phyloP scores from a whole-genome alignment of 2,329 filamentous ascomycete species.

The Fusarium anthophilum region DNA sequence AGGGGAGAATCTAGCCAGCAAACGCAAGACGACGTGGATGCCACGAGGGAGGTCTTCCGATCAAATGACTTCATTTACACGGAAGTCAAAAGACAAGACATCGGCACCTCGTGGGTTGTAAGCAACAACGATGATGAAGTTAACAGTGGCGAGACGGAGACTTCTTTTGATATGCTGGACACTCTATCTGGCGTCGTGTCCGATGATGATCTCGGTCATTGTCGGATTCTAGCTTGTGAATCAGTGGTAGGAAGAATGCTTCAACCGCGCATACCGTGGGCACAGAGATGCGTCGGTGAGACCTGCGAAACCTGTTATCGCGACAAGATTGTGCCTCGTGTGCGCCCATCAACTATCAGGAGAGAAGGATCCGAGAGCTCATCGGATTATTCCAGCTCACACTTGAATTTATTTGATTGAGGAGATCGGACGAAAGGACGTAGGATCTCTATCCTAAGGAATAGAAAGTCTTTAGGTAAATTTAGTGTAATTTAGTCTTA shows the following conservation, averaged over 20 bases:
- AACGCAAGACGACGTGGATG: accelerated
- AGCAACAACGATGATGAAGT: not conserved
- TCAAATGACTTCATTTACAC: not conserved
- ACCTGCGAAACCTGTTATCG: not conserved
- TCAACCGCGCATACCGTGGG: not conserved
- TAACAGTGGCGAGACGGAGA: not conserved
- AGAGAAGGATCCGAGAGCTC: not conserved
- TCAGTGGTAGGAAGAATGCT: not conserved
- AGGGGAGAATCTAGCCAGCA: no score
- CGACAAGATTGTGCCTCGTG: not conserved
- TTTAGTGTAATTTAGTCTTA: not conserved
- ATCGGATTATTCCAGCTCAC: not conserved
- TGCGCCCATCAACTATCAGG: not conserved
- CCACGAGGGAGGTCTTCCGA: not conserved
- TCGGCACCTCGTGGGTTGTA: not conserved
- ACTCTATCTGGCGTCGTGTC: not conserved
- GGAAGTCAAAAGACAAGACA: slow-evolving; percentile 9
- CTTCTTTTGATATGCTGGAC: slow-evolving; percentile 2
- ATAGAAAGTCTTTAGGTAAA: no score
- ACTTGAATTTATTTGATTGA: not conserved
- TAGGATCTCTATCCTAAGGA: not conserved
- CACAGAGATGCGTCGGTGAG: not conserved
- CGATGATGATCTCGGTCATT: not conserved
- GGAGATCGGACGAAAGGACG: accelerated
- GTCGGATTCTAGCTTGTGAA: not conserved